phyloP scores from a whole-genome alignment of 176 grass and related monocot species.

The sorghum (Sorghum bicolor) region Sorghum_bicolor_NCBIv3 NC_012870.2:30824001-30824500 shows the following conservation, averaged over 20 bases:
- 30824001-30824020: no score
- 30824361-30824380: conserved; percentile 9
- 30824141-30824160: no score
- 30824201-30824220: no score
- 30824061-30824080: no score
- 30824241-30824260: neutral
- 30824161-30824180: no score
- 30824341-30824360: neutral
- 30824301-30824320: conserved; percentile 6
- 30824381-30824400: conserved; percentile 11
- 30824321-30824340: conserved; percentile 19
- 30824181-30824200: no score
- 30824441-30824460: conserved; percentile 1
- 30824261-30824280: neutral
- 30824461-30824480: conserved; percentile 38
- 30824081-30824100: no score
- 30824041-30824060: no score
- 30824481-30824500: conserved; percentile 60
- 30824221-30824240: no score
- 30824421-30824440: neutral
- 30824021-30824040: no score
- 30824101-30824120: no score
- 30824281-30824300: conserved; percentile 22
- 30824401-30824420: conserved; percentile 43
- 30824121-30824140: no score